Evolutionary conservation across 495 filamentous ascomycete genomes (phyloP), one percentile per base, ranked within the genome.

Genomic region (Hyphodiscus hymeniophilus): DNA sequence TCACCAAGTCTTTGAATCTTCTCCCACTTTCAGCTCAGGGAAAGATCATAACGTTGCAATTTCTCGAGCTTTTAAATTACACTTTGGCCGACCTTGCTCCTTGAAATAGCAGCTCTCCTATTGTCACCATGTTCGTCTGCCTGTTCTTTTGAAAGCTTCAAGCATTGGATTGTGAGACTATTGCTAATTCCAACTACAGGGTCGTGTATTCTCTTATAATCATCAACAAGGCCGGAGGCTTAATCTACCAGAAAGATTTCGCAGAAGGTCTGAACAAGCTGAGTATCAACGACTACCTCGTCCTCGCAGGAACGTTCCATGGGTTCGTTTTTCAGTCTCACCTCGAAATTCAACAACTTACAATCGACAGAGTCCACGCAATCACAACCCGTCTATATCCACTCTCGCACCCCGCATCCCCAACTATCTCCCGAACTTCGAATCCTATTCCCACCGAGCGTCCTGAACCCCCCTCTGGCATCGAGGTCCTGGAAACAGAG

Each of bases 231-330:
- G 89, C 92, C 41, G 92, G 92, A 34, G 92, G 92, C 50, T 74
- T 98, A 48, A 85, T 97, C 64, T 98, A 94, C 70, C 88, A 95
- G 67, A 85, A 87, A 42, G 85, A 89, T 56, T 97, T 97, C 69
- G 80, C 88, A 58, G 76, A 80, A 39, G 74, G 80, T 21, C 72
- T 97, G 52, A 84, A 81, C 65, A 90, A 91, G 61, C 78, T 97
- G 56, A 85, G 76, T 41, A 87, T 85, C 44, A 98, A 98, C 59
- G 94, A 97, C 70, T 88, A 88, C 61, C 84, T 98, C 3, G 89
- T 97, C 46, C 82, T 98, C n/a, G 92, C 92, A 0, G 92, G 92
- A 23, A 97, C 92, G 34, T 98, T 98, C 66, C 92, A 98, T 64
- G 92, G 92, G 81, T 86, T 67, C 57, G 62, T 54, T 49, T n/a